Evolutionary conservation across 768 basidiomycete genomes (phyloP).

Genomic region (Hemileccinum rubropunctum): DNA sequence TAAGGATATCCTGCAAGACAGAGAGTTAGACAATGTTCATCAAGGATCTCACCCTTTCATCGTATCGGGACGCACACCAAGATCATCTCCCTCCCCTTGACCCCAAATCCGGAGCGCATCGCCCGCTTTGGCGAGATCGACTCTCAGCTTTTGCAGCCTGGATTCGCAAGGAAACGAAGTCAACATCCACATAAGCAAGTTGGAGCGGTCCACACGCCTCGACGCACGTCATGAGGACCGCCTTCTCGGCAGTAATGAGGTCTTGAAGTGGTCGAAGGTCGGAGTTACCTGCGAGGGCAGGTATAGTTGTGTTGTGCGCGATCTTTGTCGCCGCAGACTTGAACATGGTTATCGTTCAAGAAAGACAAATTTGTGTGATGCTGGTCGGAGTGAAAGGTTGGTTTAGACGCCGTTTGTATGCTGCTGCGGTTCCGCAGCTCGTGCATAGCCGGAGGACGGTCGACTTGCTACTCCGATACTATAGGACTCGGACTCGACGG

Average conservation of each 20-base stretch:
- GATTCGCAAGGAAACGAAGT: background rate
- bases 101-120: conserved; percentile 77
- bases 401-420: background rate
- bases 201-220: background rate
- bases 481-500: too few relatives aligned
- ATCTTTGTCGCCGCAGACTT: conserved; percentile 75
- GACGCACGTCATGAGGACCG: conserved; percentile 69
- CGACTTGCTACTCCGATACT: too few relatives aligned
- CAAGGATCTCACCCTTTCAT: background rate
- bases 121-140: conserved; percentile 64
- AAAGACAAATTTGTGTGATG: background rate
- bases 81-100: conserved; percentile 77
- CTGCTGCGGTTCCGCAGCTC: background rate
- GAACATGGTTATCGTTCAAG: conserved; percentile 53
- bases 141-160: conserved; percentile 64
- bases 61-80: conserved; percentile 51
- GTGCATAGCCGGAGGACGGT: background rate
- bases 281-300: conserved; percentile 66
- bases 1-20: conserved; percentile 64
- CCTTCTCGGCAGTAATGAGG: conserved; percentile 86
- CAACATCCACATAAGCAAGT: background rate
- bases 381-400: conserved; percentile 7
- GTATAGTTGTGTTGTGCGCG: conserved; percentile 85
- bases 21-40: background rate
- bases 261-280: conserved; percentile 84